Evolutionary conservation across 352 stramenopile genomes (phyloP).

Genomic region (Thraustochytrium striatum): DNA sequence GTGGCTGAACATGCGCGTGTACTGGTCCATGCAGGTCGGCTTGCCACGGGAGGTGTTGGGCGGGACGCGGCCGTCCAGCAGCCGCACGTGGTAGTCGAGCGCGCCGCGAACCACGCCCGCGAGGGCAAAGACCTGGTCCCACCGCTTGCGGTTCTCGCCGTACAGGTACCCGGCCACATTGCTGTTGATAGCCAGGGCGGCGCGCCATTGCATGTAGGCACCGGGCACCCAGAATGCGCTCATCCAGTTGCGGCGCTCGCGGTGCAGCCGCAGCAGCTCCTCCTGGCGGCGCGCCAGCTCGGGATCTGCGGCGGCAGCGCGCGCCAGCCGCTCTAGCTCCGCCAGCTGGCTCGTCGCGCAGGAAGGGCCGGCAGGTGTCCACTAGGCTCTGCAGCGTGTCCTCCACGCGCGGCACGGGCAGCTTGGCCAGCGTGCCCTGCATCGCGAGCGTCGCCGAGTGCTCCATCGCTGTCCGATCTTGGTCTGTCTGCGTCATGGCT

Average conservation of each 20-base stretch:
- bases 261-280: too few species aligned
- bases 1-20: slow-evolving; percentile 91
- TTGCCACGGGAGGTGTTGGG: slow-evolving; percentile 77
- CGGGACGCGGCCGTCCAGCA: slow-evolving; percentile 72
- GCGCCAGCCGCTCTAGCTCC: not conserved
- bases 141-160: slow-evolving; percentile 74
- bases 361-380: not conserved
- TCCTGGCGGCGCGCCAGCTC: too few species aligned
- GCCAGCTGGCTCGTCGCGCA: too few species aligned
- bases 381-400: not conserved
- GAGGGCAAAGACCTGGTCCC: slow-evolving; percentile 64
- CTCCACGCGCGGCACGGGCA: not conserved
- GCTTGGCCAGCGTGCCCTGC: not conserved
- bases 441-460: too few species aligned
- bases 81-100: slow-evolving; percentile 70
- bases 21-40: slow-evolving; percentile 79
- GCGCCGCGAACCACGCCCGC: not conserved
- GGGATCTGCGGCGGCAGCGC: too few species aligned
- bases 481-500: too few species aligned
- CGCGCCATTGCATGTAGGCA: slow-evolving; percentile 81
- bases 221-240: not conserved
- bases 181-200: slow-evolving; percentile 92
- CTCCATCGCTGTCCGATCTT: too few species aligned
- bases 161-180: slow-evolving; percentile 91
- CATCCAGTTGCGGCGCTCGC: slow-evolving; percentile 24